Conservation (phyloP, 2,329 filamentous ascomycete species). For the Hymenoscyphus salicellus region DNA sequence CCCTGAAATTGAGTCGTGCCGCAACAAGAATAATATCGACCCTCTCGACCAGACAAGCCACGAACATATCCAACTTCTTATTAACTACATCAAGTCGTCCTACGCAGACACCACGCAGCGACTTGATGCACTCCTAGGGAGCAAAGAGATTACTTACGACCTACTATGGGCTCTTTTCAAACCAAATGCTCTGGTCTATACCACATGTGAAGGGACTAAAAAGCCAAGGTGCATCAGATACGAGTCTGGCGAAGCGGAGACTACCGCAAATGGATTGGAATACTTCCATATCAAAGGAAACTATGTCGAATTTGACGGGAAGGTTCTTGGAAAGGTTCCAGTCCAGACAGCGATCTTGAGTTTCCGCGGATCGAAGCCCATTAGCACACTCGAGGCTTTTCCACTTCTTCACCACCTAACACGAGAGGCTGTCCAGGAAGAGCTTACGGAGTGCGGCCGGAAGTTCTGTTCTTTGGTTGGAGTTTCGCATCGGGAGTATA, state of each 20-base stretch:
- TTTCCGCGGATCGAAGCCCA: conserved; percentile 16
- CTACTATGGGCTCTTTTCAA: conserved; percentile 19
- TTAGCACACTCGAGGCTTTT: conserved; percentile 35
- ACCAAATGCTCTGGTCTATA: conserved; percentile 31
- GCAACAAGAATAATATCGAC: neutral
- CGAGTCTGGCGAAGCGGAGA: conserved; percentile 6
- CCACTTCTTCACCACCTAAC: conserved; percentile 34
- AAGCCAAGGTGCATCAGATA: conserved; percentile 27
- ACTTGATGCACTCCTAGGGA: conserved; percentile 28
- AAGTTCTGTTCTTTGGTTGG: conserved; percentile 31
- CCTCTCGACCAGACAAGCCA: neutral
- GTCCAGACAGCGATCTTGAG: conserved; percentile 22
- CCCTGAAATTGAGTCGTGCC: conserved; percentile 13
- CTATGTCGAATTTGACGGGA: conserved; percentile 35
- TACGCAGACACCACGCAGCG: conserved; percentile 16
- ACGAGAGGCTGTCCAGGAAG: conserved; percentile 23
- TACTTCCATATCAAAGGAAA: conserved; percentile 19
- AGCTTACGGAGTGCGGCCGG: conserved; percentile 30
- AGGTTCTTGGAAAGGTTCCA: conserved; percentile 29
- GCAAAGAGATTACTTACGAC: conserved; percentile 37
- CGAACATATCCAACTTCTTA: conserved; percentile 6
- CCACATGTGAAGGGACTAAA: conserved; percentile 24
- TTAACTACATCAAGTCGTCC: conserved; percentile 19
- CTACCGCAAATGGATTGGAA: conserved; percentile 14
- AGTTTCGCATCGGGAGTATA: too few species aligned